Base-by-base conservation (phyloP, 176 grass and related monocot genomes). In the Microstegium vimineum region DNA sequence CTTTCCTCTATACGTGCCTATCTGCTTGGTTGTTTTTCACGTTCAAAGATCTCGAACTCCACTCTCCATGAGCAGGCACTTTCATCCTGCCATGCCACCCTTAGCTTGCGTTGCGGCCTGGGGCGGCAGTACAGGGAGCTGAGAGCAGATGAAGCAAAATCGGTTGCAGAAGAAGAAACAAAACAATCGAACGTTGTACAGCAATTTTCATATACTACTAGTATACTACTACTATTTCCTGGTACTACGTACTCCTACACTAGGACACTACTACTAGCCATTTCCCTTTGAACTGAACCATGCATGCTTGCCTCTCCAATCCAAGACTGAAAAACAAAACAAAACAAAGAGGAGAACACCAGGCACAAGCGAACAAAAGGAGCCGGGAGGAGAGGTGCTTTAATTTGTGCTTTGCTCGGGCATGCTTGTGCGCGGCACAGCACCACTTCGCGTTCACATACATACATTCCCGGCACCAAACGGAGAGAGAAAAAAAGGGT, bases 341-440 rank as follows among this genome's bases (percentile, higher is more conserved):
- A 17, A 0, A 74, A 69, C 78, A 43, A 81, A 82, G 54, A 46
- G 14, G 3, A 82, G 42, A 62, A 22, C 60, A 66, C 74, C 54
- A 74, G 11, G 20, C 61, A 56, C 13, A 67, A 66, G 62, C 62
- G 62, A 79, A 66, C 62, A 67, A 67, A 67, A 66, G 77, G 42
- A 49, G 77, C 14, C 22, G 8, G n/a, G 4, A 14, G 45, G 45
- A 46, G 45, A 27, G 54, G 12, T 49, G 31, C 45, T 42, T 17
- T 46, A 14, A 13, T 1, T 71, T 34, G 46, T 66, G 32, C 35
- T 40, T 23, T 40, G 36, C 67, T 26, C n/a, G 4, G 36, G 12
- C 67, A 23, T 59, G 54, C n/a, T n/a, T n/a, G n/a, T n/a, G n/a
- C n/a, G n/a, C n/a, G n/a, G n/a, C n/a, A 59, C 45, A 22, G 43